Percentiles rank a stretch among this genome's conserved stretches.
Evolutionary conservation across 306 rosid genomes (phyloP).

Genomic region (Cucurbita pepo): DNA sequence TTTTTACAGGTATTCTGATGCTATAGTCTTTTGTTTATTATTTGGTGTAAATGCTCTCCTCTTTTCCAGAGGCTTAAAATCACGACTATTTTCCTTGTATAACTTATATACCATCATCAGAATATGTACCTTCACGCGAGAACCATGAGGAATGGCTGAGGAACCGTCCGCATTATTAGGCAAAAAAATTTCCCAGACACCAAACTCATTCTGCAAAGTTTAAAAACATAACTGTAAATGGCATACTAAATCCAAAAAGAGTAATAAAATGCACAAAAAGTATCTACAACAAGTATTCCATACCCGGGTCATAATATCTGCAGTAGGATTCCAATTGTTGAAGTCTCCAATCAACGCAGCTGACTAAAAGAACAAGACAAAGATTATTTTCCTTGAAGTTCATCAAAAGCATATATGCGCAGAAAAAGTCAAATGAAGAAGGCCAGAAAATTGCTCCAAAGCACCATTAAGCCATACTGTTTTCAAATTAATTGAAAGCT

Average conservation of each 20-base stretch:
- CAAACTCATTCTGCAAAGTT: slow-evolving; percentile 73
- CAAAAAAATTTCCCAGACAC: slow-evolving; percentile 97
- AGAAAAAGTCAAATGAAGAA: not conserved
- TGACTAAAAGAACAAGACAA: slow-evolving; percentile 39
- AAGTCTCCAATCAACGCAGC: slow-evolving; percentile 91
- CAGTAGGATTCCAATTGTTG: slow-evolving; percentile 90
- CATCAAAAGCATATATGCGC: not conserved
- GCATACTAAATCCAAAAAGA: not conserved
- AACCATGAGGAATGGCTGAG: slow-evolving; percentile 85
- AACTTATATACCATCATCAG: not conserved
- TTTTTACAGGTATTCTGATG: not conserved
- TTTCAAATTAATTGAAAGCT: not conserved
- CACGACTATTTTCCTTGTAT: not conserved
- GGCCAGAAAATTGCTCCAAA: not conserved
- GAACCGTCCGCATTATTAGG: slow-evolving; percentile 93
- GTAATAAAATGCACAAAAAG: not conserved
- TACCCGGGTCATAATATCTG: slow-evolving; percentile 73
- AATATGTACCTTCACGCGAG: slow-evolving; percentile 73
- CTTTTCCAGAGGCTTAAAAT: not conserved
- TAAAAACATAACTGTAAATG: not conserved
- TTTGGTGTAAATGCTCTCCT: not conserved
- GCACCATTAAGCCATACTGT: not conserved
- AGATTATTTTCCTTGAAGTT: not conserved
- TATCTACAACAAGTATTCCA: slow-evolving; percentile 13
- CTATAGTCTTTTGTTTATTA: not conserved